These are phyloP conservation scores for Amphibolis antarctica DNA, from an alignment of 106 monocot species.

Conservation along the genomic window DNA sequence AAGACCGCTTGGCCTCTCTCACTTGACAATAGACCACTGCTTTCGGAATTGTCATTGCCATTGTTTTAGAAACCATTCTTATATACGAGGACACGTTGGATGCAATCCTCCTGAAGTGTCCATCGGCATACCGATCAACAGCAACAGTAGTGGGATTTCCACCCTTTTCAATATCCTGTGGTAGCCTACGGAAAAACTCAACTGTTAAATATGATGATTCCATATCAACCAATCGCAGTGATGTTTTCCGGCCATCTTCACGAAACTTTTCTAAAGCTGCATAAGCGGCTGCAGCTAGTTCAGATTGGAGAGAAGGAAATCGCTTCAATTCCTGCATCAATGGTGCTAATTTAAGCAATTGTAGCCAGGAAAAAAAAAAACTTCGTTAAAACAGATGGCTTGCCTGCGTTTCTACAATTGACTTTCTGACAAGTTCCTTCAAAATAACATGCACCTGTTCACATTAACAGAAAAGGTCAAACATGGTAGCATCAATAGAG, in stretches of 20 bases:
- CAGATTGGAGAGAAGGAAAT: constrained; percentile 60
- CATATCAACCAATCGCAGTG: constrained; percentile 69
- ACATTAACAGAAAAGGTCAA: no score
- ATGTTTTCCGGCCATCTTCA: constrained; percentile 61
- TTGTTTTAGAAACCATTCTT: constrained; percentile 60
- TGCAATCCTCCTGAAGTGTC: constrained; percentile 75
- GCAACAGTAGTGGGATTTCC: constrained; percentile 15
- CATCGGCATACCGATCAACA: constrained; percentile 28
- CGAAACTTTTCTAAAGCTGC: constrained; percentile 60
- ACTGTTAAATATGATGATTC: constrained; percentile 68
- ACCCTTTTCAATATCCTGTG: constrained; percentile 64
- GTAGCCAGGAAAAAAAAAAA: not conserved
- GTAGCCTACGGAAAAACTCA: constrained; percentile 75
- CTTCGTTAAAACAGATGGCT: not conserved
- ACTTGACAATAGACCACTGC: constrained; percentile 85
- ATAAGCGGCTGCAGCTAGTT: constrained; percentile 57
- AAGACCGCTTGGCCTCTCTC: constrained; percentile 67
- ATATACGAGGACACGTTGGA: constrained; percentile 80
- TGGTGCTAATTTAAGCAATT: not conserved
- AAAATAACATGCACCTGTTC: constrained; percentile 39
- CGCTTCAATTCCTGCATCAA: constrained; percentile 52
- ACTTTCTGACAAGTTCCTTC: constrained; percentile 46
- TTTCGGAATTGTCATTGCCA: constrained; percentile 58
- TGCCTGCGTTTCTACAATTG: constrained; percentile 42
- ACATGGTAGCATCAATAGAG: no score